These are phyloP conservation scores for Ambrosia trifida DNA, from an alignment of 129 eudicot genomes.

Conservation along the genomic window DNA sequence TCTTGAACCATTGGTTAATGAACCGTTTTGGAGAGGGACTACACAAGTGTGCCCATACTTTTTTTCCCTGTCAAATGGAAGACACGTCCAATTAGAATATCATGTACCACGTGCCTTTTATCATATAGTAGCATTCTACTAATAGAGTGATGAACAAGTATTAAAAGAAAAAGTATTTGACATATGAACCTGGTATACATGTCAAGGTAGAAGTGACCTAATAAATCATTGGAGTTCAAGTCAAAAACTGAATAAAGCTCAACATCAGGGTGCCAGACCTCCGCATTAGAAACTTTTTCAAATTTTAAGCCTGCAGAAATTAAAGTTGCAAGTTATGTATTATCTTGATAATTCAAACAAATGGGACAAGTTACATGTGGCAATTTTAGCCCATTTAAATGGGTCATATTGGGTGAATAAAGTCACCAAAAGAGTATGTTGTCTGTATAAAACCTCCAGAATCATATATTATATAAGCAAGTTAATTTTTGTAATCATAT, in stretches of 20 bases:
- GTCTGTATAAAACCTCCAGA: neutral
- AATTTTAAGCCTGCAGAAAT: slow-evolving; percentile 73
- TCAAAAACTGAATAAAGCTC: slow-evolving; percentile 79
- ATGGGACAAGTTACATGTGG: slow-evolving; percentile 14
- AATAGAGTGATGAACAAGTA: slow-evolving; percentile 20
- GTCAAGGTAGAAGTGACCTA: slow-evolving; percentile 91
- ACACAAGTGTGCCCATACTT: slow-evolving; percentile 94
- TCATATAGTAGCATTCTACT: slow-evolving; percentile 6
- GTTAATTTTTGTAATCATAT: neutral
- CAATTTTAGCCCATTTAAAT: neutral
- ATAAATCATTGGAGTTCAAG: slow-evolving; percentile 66
- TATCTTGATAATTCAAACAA: slow-evolving; percentile 23
- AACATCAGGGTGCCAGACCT: slow-evolving; percentile 75
- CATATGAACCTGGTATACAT: slow-evolving; percentile 66
- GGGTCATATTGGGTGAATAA: neutral
- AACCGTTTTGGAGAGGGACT: slow-evolving; percentile 80
- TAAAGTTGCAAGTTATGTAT: slow-evolving; percentile 14
- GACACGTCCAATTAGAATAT: slow-evolving; percentile 15
- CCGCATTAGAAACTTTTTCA: slow-evolving; percentile 67
- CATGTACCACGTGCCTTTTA: slow-evolving; percentile 14
- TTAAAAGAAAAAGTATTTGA: neutral
- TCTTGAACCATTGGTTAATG: slow-evolving; percentile 47
- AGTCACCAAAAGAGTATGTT: neutral
- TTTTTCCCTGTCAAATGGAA: slow-evolving; percentile 63
- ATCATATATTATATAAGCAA: neutral